These are phyloP conservation scores for California macrophylla DNA, from an alignment of 441 rosid species.

Conservation along the genomic window DNA sequence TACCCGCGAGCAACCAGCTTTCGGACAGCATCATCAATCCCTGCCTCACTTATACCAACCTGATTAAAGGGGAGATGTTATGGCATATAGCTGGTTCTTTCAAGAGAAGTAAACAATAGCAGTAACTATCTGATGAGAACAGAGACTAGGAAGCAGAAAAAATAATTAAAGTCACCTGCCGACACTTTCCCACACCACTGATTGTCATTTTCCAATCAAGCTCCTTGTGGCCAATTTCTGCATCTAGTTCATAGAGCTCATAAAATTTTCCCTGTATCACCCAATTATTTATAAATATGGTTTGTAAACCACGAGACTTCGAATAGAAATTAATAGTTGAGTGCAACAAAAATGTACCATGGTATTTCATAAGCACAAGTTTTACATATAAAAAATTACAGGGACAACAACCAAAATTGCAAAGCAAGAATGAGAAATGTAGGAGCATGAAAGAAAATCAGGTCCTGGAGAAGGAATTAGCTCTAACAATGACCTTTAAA, in stretches of 20 bases:
- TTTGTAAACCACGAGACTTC: not conserved
- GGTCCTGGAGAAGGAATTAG: conserved; percentile 1
- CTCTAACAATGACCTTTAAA: not conserved
- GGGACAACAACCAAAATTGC: not conserved
- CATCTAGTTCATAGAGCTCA: conserved; percentile 94
- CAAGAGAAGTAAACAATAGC: not conserved
- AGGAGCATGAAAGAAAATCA: not conserved
- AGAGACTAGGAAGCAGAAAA: conserved; percentile 14
- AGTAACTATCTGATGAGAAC: not conserved
- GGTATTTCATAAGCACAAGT: not conserved
- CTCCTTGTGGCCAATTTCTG: conserved; percentile 89
- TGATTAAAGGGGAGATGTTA: conserved; percentile 22
- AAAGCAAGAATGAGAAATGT: not conserved
- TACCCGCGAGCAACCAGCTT: conserved; percentile 92
- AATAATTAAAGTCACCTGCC: conserved; percentile 48
- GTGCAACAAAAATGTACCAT: not conserved
- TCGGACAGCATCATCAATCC: conserved; percentile 85
- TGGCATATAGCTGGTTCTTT: not conserved
- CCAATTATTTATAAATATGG: conserved; percentile 6
- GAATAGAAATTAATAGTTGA: not conserved
- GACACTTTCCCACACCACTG: conserved; percentile 93
- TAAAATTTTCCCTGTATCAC: conserved; percentile 72
- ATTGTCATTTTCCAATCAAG: conserved; percentile 92
- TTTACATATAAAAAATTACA: not conserved
- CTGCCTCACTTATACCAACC: conserved; percentile 87